Evolutionary conservation across 495 filamentous ascomycete genomes (phyloP), one percentile per base, ranked within the genome.

Genomic region (Podospora anserina): DNA sequence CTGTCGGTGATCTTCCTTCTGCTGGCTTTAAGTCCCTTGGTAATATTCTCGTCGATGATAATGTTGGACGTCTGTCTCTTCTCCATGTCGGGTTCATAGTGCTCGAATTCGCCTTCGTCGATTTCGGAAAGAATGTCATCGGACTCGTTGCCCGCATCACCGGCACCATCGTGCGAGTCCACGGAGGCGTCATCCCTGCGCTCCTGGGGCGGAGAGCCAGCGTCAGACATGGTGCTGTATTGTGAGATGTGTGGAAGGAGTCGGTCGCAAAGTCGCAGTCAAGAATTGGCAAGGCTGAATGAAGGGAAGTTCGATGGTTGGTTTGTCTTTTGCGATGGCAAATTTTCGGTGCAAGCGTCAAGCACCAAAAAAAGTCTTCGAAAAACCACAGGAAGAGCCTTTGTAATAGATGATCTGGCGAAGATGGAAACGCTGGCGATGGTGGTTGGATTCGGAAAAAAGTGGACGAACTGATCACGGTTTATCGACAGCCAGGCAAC

Each of bases 51-150:
- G 72, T 98, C 96, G 68, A 98, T 92, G 19, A 91, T 89, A 30
- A 95, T 49, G 9, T 49, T 49, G 39, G 39, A 85, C 11, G 89
- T 63, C 61, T 63, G 89, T 39, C 89, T 87, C 69, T 94, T 91
- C 64, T 94, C 90, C 72, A 94, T 88, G 66, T 84, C 86, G 0
- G 90, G 91, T 73, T 97, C 92, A 79, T 97, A 97, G 71, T 97
- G 88, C 59, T 83, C 91, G 78, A 99, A 97, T 76, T 96, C 89
- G 59, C 90, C 90, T 76, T 98, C 95, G 78, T 98, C 96, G 72
- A 99, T 90, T 77, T 99, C 95, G 11, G 94, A 97, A 18, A 96
- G 87, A 64, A 91, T 87, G 39, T 49, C 39, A n/a, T 84, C 82
- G 13, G 91, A 92, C 39, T 94, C 92, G 69, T 90, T 87, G 71